These are phyloP conservation scores for Coniophora puteana DNA, from an alignment of 1,284 basidiomycete species.

Conservation along the genomic window DNA sequence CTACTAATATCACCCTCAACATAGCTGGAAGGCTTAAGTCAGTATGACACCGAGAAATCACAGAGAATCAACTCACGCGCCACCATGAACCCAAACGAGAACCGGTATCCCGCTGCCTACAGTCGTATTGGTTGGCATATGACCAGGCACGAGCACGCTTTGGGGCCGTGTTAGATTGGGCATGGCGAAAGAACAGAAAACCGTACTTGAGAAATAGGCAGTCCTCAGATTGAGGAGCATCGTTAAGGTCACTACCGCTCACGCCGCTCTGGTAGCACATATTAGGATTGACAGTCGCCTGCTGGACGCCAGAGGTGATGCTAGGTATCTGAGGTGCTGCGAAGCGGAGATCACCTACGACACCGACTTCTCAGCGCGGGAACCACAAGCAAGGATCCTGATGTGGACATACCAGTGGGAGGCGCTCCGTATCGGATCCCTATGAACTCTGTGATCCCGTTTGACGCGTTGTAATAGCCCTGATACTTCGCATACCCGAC, in stretches of 20 bases:
- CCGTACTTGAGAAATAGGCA: constrained; percentile 1
- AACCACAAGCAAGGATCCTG: too few relatives aligned
- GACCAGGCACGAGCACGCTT: too few relatives aligned
- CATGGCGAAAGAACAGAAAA: background rate
- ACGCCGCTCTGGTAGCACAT: background rate
- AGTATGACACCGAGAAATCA: too few relatives aligned
- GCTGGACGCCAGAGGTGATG: background rate
- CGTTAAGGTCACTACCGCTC: too few relatives aligned
- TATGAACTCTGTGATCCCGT: background rate
- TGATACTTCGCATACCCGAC: constrained; percentile 2
- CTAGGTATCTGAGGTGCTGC: background rate
- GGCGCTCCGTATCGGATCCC: constrained; percentile 1
- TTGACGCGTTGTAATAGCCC: background rate
- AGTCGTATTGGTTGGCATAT: too few relatives aligned
- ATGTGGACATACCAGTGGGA: constrained; percentile 1
- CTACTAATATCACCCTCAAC: too few relatives aligned
- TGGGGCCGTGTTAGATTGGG: too few relatives aligned
- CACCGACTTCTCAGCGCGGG: too few relatives aligned
- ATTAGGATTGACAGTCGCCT: background rate
- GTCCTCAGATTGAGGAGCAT: constrained; percentile 1
- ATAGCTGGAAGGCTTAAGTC: too few relatives aligned
- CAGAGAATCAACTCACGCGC: too few relatives aligned
- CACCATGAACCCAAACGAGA: constrained; percentile 20
- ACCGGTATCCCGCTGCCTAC: constrained; percentile 13
- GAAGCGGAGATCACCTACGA: background rate